Percentiles rank a stretch among this genome's conserved stretches.
phyloP scores from a whole-genome alignment of 2,329 filamentous ascomycete genomes.

The Alternaria consortialis region DNA sequence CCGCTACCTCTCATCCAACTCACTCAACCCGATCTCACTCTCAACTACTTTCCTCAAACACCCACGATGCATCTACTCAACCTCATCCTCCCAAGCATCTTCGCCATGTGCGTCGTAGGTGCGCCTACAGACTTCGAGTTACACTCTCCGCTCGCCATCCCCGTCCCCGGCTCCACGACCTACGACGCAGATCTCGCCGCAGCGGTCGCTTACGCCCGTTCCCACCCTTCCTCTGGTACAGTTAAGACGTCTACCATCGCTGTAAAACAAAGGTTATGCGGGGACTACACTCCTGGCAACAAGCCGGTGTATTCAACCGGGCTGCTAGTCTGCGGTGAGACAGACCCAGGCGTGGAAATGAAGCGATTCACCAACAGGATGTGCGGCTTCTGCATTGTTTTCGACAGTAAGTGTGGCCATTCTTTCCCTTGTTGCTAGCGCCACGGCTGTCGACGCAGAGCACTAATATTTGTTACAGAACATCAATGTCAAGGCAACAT shows the following conservation, averaged over 20 bases:
- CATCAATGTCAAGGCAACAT: neutral
- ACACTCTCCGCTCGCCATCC: neutral
- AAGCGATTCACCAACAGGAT: neutral
- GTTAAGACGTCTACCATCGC: neutral
- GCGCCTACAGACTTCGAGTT: neutral
- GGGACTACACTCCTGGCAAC: neutral
- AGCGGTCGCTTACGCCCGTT: neutral
- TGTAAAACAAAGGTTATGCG: neutral
- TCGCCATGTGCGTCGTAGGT: neutral
- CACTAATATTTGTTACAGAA: neutral
- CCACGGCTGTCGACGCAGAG: neutral
- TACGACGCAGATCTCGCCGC: neutral
- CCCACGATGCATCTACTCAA: neutral
- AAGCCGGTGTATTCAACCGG: neutral
- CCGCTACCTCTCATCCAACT: neutral
- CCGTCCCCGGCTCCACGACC: neutral
- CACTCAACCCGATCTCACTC: neutral
- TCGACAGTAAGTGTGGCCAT: neutral
- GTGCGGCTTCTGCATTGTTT: conserved; percentile 7
- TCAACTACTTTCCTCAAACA: neutral
- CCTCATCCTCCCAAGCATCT: neutral
- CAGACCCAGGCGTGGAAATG: neutral
- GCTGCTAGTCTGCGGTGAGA: neutral
- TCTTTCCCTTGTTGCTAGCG: too few relatives aligned
- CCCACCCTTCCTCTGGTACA: neutral